Evolutionary conservation across 2,329 filamentous ascomycete genomes (phyloP), one percentile per base, ranked within the genome.

Genomic region (Tolypocladium amazonense): DNA sequence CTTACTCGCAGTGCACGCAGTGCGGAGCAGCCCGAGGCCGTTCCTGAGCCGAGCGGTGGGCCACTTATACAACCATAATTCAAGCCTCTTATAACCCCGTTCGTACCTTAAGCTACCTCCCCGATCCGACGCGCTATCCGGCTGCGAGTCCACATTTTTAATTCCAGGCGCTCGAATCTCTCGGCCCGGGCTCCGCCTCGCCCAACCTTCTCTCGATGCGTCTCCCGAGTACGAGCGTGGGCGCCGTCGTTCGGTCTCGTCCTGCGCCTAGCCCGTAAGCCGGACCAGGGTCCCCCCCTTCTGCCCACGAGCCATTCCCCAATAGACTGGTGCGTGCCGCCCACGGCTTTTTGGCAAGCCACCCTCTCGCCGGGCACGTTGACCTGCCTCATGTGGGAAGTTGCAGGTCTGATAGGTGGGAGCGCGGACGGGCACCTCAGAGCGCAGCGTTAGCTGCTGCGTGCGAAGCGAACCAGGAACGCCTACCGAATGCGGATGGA

Each of bases 361-460:
- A 45, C n/a, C 23, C 43, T 15, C 23, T 27, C 23, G 12, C 25
- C 14, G 57, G 61, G 7, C 59, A 25, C n/a, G 58, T 59, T 58
- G 61, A 66, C 65, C 67, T 68, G 64, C 67, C 68, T 69, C 67
- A 70, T 70, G 67, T 56, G 65, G 65, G 62, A 62, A 59, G 59
- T 62, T 33, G 60, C 58, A 45, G 41, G 56, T 63, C 59, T 67
- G 66, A 70, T 70, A 70, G 68, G 68, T 65, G 66, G 64, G 62
- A 64, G 56, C 56, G 58, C 61, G 43, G 60, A 56, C 53, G 58
- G 25, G 20, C 39, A 7, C 8, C 11, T 7, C 39, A 43, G 39
- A 43, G n/a, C n/a, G n/a, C n/a, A n/a, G n/a, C n/a, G n/a, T n/a
- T n/a, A n/a, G n/a, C n/a, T 20, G 18, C 39, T 14, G 43, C 25